phyloP scores from a whole-genome alignment of 371 early-diverging fungal genomes.

The Mucor velutinosus region DNA sequence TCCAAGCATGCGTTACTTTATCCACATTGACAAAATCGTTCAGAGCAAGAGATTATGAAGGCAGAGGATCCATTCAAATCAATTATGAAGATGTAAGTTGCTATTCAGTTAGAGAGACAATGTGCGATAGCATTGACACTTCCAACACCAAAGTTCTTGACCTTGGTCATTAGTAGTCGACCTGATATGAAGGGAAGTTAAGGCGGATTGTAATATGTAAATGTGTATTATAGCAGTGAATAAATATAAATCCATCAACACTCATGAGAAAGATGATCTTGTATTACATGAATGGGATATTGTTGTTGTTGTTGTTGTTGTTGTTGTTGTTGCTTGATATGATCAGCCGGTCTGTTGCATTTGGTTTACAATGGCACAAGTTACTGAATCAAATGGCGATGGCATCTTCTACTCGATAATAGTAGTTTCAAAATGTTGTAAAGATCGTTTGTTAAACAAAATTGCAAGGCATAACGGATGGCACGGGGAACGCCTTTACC shows the following conservation, averaged over 20 bases:
- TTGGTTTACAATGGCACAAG: too few species aligned
- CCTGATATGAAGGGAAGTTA: constrained; percentile 26
- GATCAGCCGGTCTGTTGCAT: background rate
- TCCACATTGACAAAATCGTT: constrained; percentile 79
- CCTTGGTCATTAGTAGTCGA: constrained; percentile 20
- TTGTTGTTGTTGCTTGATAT: background rate
- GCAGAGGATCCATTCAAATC: constrained; percentile 77
- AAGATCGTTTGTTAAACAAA: too few species aligned
- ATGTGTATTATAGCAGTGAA: background rate
- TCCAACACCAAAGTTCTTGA: constrained; percentile 13
- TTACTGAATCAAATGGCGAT: background rate
- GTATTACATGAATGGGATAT: background rate
- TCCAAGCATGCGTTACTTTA: constrained; percentile 79
- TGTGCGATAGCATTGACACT: background rate
- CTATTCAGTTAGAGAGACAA: background rate
- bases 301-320: background rate
- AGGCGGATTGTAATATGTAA: background rate
- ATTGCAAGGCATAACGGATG: background rate
- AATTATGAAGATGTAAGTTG: constrained; percentile 69
- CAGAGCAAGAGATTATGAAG: constrained; percentile 69
- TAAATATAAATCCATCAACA: background rate
- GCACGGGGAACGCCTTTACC: background rate
- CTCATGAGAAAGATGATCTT: background rate
- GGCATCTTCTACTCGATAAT: background rate
- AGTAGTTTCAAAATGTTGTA: too few species aligned